Conservation (phyloP, 306 rosid species). For the Begonia loranthoides region DNA sequence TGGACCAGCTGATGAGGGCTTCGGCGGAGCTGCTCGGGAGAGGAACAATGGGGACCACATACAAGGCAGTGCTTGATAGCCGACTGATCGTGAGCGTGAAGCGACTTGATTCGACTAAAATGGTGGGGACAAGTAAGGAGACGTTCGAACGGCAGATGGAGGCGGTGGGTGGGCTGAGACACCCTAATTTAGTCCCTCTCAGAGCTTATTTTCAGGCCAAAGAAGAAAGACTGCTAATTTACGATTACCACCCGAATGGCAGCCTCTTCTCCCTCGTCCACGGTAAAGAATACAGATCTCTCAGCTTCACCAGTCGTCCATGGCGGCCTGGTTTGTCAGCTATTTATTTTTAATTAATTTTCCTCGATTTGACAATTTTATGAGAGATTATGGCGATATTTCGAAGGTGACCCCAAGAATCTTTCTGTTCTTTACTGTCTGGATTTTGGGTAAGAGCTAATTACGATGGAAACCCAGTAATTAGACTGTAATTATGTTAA, state of each 20-base stretch:
- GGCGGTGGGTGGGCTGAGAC: conserved; percentile 76
- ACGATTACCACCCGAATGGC: conserved; percentile 71
- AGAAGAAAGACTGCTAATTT: conserved; percentile 70
- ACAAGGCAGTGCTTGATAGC: conserved; percentile 72
- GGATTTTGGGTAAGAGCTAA: too few species aligned
- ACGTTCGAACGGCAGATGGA: conserved; percentile 73
- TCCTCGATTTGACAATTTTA: too few species aligned
- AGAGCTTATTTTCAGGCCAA: conserved; percentile 80
- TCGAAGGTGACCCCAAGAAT: too few species aligned
- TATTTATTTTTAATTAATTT: too few species aligned
- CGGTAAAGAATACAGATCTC: conserved; percentile 24
- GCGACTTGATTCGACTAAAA: conserved; percentile 55
- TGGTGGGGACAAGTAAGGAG: conserved; percentile 35
- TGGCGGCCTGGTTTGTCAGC: too few species aligned
- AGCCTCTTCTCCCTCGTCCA: conserved; percentile 79
- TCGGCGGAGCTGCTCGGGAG: conserved; percentile 76
- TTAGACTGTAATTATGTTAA: too few species aligned
- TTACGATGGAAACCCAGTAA: too few species aligned
- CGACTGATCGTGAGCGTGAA: conserved; percentile 81
- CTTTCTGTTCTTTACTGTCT: too few species aligned
- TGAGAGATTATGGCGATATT: too few species aligned
- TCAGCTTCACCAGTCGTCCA: too few species aligned
- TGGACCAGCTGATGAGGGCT: conserved; percentile 82
- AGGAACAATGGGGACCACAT: conserved; percentile 62
- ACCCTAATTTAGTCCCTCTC: conserved; percentile 67